Evolutionary conservation across 805 yeast species (phyloP).

Genomic region (Phaffomyces thermotolerans): DNA sequence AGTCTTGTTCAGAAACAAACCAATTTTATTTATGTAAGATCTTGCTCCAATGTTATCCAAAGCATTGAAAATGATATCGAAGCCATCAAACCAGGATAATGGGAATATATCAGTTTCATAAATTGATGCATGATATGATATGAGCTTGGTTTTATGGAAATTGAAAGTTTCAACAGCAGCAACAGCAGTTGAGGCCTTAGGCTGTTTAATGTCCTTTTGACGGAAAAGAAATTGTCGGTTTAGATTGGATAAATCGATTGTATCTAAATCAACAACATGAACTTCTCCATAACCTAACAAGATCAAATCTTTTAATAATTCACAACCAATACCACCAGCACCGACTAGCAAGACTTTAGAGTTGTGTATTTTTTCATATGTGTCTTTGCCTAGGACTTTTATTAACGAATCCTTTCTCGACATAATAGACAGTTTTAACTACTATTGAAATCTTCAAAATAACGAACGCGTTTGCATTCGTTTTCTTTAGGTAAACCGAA

Average conservation of each 20-base stretch:
- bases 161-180: conserved; percentile 74
- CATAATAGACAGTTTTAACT: conserved; percentile 4
- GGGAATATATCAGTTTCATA: conserved; percentile 71
- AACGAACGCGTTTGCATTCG: too few relatives aligned
- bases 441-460: too few relatives aligned
- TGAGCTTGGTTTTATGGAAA: conserved; percentile 49
- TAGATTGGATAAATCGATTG: conserved; percentile 85
- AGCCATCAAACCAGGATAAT: conserved; percentile 67
- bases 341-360: conserved; percentile 77
- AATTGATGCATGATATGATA: conserved; percentile 82
- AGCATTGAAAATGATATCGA: conserved; percentile 81
- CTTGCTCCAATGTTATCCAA: conserved; percentile 92
- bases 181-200: conserved; percentile 81
- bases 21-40: conserved; percentile 77
- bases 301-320: conserved; percentile 71
- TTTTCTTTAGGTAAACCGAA: too few relatives aligned
- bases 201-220: conserved; percentile 80
- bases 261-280: conserved; percentile 90
- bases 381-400: conserved; percentile 13
- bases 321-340: conserved; percentile 97
- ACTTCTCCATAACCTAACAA: conserved; percentile 79
- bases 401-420: conserved; percentile 12
- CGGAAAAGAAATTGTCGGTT: conserved; percentile 91
- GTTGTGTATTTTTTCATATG: conserved; percentile 8
- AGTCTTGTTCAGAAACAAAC: conserved; percentile 65